Base-by-base conservation (phyloP, 257 asterid genomes). In the Solanum tarijense region DNA sequence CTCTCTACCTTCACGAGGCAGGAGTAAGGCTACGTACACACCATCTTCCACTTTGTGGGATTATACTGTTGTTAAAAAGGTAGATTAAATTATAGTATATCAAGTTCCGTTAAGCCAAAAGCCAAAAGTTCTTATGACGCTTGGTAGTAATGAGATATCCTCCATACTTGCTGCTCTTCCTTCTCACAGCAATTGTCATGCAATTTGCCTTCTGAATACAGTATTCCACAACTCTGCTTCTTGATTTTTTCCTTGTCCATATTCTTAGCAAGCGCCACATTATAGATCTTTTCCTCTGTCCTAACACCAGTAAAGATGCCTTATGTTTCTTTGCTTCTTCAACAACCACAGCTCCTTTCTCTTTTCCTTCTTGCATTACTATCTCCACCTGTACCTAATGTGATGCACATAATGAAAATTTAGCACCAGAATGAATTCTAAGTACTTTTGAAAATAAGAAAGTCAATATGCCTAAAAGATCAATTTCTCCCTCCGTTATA, bases 81-180 rank as follows among this genome's bases (percentile, higher is more conserved):
- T 41, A 25, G 5, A 41, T 13, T 46, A 7, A 41, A 78, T 78
- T 31, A n/a, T 78, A 41, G 48, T 41, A 2, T 25, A 79, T 43
- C 11, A 35, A 25, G 32, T 8, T 81, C 27, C 39, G 9, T 29
- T 48, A 96, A 62, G 99, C 98, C 87, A 96, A 93, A 89, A 94
- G 98, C 98, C 99, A 96, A 88, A 96, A 95, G 13, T 95, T 94
- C 91, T 95, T 96, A 92, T 96, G 98, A 29, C 97, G 93, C 87
- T 95, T 96, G 4, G 99, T 96, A 18, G 98, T 96, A 92, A 96
- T 95, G 86, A 95, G 88, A 86, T 95, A 96, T 27, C 99, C 99
- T 88, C 99, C 99, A 74, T 89, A 58, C 86, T 92, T 95, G 93
- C 89, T 90, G 90, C 93, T 89, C 73, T 95, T 96, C 85, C 94